Conservation (phyloP, 139 green algal species). For the Gonium pectorale region DNA sequence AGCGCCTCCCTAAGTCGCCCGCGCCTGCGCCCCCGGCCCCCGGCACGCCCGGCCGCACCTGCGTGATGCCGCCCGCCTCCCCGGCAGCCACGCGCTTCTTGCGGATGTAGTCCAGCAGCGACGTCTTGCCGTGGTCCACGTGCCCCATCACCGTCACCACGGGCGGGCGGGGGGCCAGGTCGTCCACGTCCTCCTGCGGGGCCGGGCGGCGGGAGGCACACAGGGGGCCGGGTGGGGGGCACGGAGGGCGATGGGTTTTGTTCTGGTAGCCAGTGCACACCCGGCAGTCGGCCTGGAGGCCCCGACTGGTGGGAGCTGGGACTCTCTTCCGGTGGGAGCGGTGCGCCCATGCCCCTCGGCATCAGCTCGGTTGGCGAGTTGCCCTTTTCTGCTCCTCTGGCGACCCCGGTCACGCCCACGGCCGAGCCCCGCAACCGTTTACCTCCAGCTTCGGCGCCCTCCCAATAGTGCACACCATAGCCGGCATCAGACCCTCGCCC, state of each 20-base stretch:
- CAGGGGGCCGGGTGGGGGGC: neutral
- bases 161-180: slow-evolving; percentile 79
- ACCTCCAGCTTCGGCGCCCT: neutral
- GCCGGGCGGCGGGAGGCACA: neutral
- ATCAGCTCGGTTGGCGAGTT: no score
- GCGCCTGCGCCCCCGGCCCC: no score
- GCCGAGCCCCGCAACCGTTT: no score
- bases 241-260: neutral
- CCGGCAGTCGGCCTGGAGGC: no score
- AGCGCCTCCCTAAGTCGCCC: no score
- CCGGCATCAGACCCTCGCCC: neutral
- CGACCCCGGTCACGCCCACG: no score
- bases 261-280: no score
- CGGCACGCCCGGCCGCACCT: slow-evolving; percentile 43
- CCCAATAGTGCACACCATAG: no score
- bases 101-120: slow-evolving; percentile 92
- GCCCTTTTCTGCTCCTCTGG: no score
- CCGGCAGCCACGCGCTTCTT: slow-evolving; percentile 88
- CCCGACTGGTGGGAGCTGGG: no score
- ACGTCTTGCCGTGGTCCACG: slow-evolving; percentile 98
- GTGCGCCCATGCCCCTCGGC: no score
- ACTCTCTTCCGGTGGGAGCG: no score
- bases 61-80: slow-evolving; percentile 98
- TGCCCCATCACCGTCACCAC: slow-evolving; percentile 99
- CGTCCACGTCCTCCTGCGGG: slow-evolving; percentile 79